Evolutionary conservation across 192 early-diverging fungal species (phyloP), one percentile per base, ranked within the genome.

Genomic region (Linnemannia hyalina): DNA sequence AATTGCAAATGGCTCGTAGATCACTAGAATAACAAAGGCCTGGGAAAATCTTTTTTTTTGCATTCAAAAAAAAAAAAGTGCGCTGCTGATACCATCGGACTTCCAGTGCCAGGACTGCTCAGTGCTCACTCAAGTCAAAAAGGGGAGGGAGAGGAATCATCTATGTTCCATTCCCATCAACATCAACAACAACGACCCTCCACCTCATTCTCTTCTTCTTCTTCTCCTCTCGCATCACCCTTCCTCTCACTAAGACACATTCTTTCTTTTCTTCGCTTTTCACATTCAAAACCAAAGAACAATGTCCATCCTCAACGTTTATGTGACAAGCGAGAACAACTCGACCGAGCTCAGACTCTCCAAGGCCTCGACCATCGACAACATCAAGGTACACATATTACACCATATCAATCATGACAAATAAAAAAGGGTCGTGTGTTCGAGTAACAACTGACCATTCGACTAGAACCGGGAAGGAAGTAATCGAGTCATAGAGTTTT

Each of bases 271-370:
- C 71, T 32, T 35, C 32, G 4, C 54, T n/a, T 35, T 36, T 18
- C 26, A 26, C 18, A 10, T 26, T 54, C 65, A 32, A 9, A 46
- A n/a, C 69, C 46, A 47, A 74, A 68, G 44, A 44, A 63, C 3
- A 69, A 94, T 92, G 92, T 92, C 97, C 7, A 94, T 98, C n/a
- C 94, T 99, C 54, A 99, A 94, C 16, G 82, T 99, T 60, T 97
- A 97, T 89, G 95, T 99, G 22, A 93, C 94, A 46, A 95, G 94
- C 80, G 93, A 97, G 49, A 95, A 93, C 76, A 91, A 94, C 75
- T 90, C 91, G 73, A 96, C 96, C 18, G 98, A 99, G 91, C 91
- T 97, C 70, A 92, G 98, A 4, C 96, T 99, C 75, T 95, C 96
- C 74, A 95, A 94, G 78, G 88, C 89, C 18, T 75, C 93, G 26